Conservation (phyloP, 805 yeast genomes). For the Kurtzmaniella cleridarum region DNA sequence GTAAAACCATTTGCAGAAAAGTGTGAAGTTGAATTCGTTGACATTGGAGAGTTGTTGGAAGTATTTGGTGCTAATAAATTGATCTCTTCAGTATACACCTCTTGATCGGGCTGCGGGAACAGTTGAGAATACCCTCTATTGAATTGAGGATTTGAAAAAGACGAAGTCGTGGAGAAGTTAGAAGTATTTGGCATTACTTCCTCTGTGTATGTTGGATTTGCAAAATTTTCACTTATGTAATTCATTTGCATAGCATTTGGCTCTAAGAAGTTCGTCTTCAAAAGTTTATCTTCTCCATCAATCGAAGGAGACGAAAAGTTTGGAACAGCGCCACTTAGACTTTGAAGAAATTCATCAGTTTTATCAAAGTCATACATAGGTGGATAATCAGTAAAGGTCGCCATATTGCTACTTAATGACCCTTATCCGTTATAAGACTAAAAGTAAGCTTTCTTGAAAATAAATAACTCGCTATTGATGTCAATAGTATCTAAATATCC, state of each 20-base stretch:
- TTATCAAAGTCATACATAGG: constrained; percentile 47
- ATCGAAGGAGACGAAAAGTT: constrained; percentile 16
- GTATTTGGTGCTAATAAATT: neutral
- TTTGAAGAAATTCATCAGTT: constrained; percentile 24
- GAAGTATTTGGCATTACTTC: no score
- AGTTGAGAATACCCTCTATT: no score
- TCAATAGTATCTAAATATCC: no score
- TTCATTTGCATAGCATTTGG: no score
- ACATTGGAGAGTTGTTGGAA: constrained; percentile 9
- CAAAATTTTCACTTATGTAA: no score
- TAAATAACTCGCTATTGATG: no score
- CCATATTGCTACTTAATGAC: neutral
- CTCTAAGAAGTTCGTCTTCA: no score
- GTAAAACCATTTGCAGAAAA: constrained; percentile 15
- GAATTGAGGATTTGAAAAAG: no score
- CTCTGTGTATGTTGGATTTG: no score
- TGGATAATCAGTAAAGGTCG: constrained; percentile 32
- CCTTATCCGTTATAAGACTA: no score
- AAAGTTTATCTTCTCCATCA: constrained; percentile 12
- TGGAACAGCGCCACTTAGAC: constrained; percentile 20
- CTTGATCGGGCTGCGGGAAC: constrained; percentile 3
- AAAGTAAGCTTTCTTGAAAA: no score
- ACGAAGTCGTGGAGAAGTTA: no score
- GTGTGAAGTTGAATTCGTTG: constrained; percentile 11
- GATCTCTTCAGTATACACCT: neutral